Evolutionary conservation across 1,139 yeast species (phyloP).

Genomic region (Hyphopichia fennica): DNA sequence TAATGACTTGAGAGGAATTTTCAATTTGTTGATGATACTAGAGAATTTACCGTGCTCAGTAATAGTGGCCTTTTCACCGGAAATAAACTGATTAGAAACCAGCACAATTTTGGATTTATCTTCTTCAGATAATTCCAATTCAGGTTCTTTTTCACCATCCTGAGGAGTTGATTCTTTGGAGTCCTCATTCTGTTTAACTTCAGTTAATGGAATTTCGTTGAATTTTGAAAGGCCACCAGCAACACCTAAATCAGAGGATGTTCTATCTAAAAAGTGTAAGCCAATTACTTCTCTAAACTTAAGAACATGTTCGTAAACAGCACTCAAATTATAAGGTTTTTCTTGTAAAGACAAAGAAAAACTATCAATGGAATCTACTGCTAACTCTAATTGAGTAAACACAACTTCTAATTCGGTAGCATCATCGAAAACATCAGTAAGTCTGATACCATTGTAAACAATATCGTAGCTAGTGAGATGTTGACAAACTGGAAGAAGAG

Average conservation of each 20-base stretch:
- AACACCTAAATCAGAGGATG: conserved; percentile 23
- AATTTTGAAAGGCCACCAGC: conserved; percentile 30
- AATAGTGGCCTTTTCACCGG: conserved; percentile 8
- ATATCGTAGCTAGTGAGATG: conserved; percentile 64
- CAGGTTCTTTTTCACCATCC: conserved; percentile 10
- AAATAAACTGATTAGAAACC: conserved; percentile 14
- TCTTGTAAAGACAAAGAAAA: conserved; percentile 27
- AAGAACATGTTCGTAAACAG: conserved; percentile 39
- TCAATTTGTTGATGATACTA: conserved; percentile 23
- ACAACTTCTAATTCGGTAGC: conserved; percentile 32
- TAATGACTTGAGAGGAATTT: conserved; percentile 52
- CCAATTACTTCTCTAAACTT: conserved; percentile 48
- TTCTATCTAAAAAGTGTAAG: conserved; percentile 40
- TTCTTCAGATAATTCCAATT: conserved; percentile 17
- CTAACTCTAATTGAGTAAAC: conserved; percentile 22
- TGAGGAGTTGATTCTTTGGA: conserved; percentile 7
- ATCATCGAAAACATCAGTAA: conserved; percentile 35
- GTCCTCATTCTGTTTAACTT: conserved; percentile 14
- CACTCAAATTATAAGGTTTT: conserved; percentile 39
- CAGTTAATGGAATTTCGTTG: conserved; percentile 28
- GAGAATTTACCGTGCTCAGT: conserved; percentile 16
- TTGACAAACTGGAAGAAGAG: conserved; percentile 53
- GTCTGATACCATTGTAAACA: conserved; percentile 30
- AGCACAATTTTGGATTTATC: conserved; percentile 17
- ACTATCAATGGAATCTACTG: conserved; percentile 13